Evolutionary conservation across 768 basidiomycete genomes (phyloP), one percentile per base, ranked within the genome.

Genomic region (Lactarius akahatsu): DNA sequence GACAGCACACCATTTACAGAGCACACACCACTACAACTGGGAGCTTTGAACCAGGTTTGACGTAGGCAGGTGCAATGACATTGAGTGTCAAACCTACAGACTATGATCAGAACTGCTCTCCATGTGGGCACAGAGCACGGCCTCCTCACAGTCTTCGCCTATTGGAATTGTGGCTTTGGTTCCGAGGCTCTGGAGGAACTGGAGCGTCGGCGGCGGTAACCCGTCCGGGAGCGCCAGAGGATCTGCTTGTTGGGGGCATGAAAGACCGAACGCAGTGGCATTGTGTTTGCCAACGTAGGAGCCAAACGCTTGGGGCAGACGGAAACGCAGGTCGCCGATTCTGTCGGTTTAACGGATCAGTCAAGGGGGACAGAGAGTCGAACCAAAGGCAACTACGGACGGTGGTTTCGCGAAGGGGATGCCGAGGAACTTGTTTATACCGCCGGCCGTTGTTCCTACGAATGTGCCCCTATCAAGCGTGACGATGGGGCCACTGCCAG

Each of bases 391-490:
- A 45, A 38, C 52, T 59, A 61, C 77, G 15, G 70, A 81, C 78
- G 77, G 78, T 40, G 78, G 76, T 26, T 75, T 71, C 5, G 79
- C 78, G 41, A 76, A 82, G 0, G 78, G 81, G 9, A 82, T 78
- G 10, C 80, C 81, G 0, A 81, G 72, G 63, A 78, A 82, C 32
- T 71, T 64, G 6, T 70, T 69, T 0, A 75, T 69, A 30, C 64
- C 67, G 11, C 74, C 73, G 1, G 69, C 67, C 7, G 71, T 30
- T 0, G 70, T 13, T 1, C 78, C 78, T 30, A 68, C 71, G 55
- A 78, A 75, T 1, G 71, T 72, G 2, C 74, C 77, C 7, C 61
- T 63, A 32, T 75, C 71, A 11, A 79, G 75, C 18, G 45, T 65
- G 26, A 77, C 76, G 11, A 57, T 71, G 34, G 67, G 36, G 36